phyloP scores from a whole-genome alignment of 129 eudicot species.

The Artemisia tridentata region DNA sequence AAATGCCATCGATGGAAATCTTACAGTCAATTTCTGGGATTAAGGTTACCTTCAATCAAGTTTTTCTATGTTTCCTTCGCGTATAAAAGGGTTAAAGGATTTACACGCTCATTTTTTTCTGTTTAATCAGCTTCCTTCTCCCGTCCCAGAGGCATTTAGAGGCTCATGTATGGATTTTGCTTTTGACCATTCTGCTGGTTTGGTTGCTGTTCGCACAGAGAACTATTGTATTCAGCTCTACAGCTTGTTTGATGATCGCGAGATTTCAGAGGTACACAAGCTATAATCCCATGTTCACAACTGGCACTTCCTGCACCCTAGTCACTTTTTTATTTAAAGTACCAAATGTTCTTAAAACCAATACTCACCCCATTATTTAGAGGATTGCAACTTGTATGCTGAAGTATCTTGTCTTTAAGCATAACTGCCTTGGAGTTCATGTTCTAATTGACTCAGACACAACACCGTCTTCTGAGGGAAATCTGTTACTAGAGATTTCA shows the following conservation, averaged over 20 bases:
- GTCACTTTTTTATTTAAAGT: background rate
- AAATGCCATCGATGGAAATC: slow-evolving; percentile 86
- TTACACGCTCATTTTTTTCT: background rate
- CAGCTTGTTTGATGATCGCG: slow-evolving; percentile 82
- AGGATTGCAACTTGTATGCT: no score
- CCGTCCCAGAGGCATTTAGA: slow-evolving; percentile 41
- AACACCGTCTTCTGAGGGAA: no score
- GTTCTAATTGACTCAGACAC: no score
- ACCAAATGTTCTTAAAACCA: no score
- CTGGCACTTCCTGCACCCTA: background rate
- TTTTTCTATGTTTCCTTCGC: slow-evolving; percentile 8
- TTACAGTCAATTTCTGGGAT: slow-evolving; percentile 80
- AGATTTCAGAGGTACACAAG: slow-evolving; percentile 70
- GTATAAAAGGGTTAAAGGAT: slow-evolving; percentile 3
- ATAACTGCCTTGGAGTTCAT: no score
- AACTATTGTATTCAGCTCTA: slow-evolving; percentile 81
- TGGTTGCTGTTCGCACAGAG: slow-evolving; percentile 72
- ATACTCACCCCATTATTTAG: no score
- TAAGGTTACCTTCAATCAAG: slow-evolving; percentile 49
- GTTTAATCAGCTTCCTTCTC: slow-evolving; percentile 66
- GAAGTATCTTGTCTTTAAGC: no score
- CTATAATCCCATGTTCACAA: background rate
- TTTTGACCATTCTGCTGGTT: slow-evolving; percentile 54
- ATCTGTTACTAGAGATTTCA: no score
- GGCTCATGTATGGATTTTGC: slow-evolving; percentile 48